Evolutionary conservation across 2,329 filamentous ascomycete species (phyloP), one percentile per base, ranked within the genome.

Genomic region (Pseudogymnoascus sp.): DNA sequence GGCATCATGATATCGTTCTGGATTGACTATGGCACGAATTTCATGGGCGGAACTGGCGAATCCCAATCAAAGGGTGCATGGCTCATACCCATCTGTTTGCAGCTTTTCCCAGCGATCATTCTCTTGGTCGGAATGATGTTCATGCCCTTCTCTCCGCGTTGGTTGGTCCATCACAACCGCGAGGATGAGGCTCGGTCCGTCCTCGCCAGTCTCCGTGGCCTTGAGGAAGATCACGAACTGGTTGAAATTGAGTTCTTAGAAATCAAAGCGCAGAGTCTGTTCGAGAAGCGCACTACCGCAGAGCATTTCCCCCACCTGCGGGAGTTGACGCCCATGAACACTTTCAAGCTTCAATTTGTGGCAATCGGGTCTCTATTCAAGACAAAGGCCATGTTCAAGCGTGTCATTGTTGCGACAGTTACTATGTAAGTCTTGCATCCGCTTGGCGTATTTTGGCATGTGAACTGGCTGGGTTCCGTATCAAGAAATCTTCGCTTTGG

Each of bases 171-270:
- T 72, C 86, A 89, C 69, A 79, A 78, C 64, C 85, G 88, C 36
- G 88, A 92, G 69, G 80, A 80, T 0, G 89, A 93, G 72, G 87
- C 87, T 0, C 82, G 83, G 15, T 72, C 73, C 9, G 84, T 86
- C 1, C 79, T 93, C 1, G 83, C 88, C 0, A 78, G 73, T 60
- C 83, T 93, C 2, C 85, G 90, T 23, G 80, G 79, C 5, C 80
- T 90, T 0, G 73, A 83, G 0, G 71, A 77, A 15, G 82, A 88
- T 67, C 82, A 91, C 70, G 85, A 90, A 64, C 80, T 90, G 0
- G 83, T 93, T 38, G 82, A 88, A 67, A 79, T 91, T 1, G 90
- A 93, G 70, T 91, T 88, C 71, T 82, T 91, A n/a, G 90, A 93
- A 72, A 93, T 93, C 76, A 90, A 90, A 73, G 88, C 89, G 0